phyloP scores from a whole-genome alignment of 2,329 filamentous ascomycete genomes.

The Emmonsiellopsis sp. region DNA sequence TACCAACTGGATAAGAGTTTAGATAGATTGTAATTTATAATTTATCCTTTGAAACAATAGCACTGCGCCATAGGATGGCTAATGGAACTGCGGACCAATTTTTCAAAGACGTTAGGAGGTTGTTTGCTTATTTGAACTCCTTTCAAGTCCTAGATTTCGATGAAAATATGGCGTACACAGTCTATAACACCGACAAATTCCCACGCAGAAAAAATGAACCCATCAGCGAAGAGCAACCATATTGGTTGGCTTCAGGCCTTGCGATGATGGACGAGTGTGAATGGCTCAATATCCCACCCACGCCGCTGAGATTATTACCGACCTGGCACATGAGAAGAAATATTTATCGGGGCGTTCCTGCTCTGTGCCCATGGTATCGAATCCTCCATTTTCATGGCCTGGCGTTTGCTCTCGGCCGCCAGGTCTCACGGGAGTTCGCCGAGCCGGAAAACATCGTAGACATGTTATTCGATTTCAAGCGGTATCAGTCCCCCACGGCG shows the following conservation, averaged over 20 bases:
- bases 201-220: too few relatives aligned
- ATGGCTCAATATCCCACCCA: neutral
- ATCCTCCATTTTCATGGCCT: neutral
- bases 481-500: neutral
- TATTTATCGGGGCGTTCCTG: neutral
- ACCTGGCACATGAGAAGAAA: neutral
- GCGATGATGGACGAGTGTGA: neutral
- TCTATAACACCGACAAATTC: neutral
- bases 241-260: neutral
- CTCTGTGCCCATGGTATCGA: neutral
- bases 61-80: too few relatives aligned
- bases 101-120: neutral
- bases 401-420: neutral
- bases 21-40: too few relatives aligned
- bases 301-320: neutral
- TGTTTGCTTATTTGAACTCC: neutral
- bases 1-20: too few relatives aligned
- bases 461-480: neutral
- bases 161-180: neutral
- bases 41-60: too few relatives aligned
- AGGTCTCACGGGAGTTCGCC: neutral
- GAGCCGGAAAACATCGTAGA: neutral
- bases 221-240: neutral
- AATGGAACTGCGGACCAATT: neutral
- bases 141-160: neutral